Evolutionary conservation across 148 eudicot genomes (phyloP).

Genomic region (Agrostemma githago): DNA sequence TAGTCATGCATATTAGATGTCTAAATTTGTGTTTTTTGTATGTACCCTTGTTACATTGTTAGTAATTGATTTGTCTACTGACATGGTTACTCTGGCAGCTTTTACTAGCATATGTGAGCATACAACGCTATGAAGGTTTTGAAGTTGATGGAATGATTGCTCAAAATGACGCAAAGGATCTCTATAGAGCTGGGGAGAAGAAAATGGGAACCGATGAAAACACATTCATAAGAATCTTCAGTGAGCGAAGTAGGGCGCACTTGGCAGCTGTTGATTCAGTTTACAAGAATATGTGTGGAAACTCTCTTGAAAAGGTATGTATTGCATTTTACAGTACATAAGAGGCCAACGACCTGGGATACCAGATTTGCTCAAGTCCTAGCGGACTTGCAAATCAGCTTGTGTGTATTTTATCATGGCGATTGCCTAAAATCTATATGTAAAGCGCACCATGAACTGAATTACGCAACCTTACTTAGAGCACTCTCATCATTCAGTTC

Average conservation of each 20-base stretch:
- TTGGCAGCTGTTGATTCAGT: constrained; percentile 60
- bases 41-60: not conserved
- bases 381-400: too few relatives aligned
- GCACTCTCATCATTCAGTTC: not conserved
- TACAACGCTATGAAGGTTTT: constrained; percentile 65
- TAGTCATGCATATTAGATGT: not conserved
- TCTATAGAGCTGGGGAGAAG: constrained; percentile 87
- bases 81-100: constrained; percentile 38
- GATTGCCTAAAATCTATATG: not conserved
- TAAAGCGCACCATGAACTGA: not conserved
- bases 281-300: constrained; percentile 48
- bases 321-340: not conserved
- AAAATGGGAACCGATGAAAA: constrained; percentile 79
- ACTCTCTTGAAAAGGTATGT: constrained; percentile 47
- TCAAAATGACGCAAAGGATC: constrained; percentile 68
- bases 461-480: not conserved
- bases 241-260: constrained; percentile 74
- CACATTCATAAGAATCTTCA: constrained; percentile 60
- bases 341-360: not conserved
- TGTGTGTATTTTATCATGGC: not conserved
- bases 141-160: constrained; percentile 55
- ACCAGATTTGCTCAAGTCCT: not conserved
- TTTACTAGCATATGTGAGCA: constrained; percentile 55
- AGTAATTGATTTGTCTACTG: not conserved
- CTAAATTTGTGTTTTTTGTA: not conserved